Percentiles rank a stretch among this genome's conserved stretches.
phyloP scores from a whole-genome alignment of 225 moss, liverwort and hornwort species.

The Ulota crispa region DNA sequence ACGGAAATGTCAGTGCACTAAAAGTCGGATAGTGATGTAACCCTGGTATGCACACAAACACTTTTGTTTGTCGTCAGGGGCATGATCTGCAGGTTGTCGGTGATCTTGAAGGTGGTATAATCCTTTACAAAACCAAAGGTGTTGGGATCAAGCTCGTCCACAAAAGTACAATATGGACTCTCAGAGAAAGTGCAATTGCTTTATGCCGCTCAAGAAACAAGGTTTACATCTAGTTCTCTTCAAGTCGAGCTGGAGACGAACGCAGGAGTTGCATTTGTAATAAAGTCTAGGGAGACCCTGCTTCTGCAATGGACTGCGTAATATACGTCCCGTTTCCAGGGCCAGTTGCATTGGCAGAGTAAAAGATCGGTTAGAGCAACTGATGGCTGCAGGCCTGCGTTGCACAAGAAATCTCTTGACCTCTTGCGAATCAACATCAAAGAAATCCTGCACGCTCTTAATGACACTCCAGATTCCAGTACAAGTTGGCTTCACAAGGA shows the following conservation, averaged over 20 bases:
- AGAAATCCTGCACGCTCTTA: background rate
- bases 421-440: background rate
- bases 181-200: too few relatives aligned
- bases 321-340: background rate
- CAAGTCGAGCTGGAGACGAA: fast-evolving
- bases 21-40: background rate
- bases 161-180: background rate
- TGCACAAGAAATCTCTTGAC: background rate
- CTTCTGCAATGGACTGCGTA: background rate
- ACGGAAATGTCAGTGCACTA: background rate
- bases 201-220: background rate
- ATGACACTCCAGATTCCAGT: background rate
- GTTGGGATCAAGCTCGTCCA: background rate
- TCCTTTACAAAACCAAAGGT: background rate
- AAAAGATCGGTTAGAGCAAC: background rate
- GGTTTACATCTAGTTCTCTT: background rate
- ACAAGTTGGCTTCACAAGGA: background rate
- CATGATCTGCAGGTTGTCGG: conserved; percentile 17
- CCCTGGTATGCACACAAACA: background rate
- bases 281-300: background rate
- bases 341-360: background rate
- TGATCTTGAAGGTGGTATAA: background rate
- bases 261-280: fast-evolving
- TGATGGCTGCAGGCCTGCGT: background rate
- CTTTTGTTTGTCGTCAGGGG: background rate